These are phyloP conservation scores for Crotalaria pallida DNA, from an alignment of 306 rosid genomes.

Conservation along the genomic window DNA sequence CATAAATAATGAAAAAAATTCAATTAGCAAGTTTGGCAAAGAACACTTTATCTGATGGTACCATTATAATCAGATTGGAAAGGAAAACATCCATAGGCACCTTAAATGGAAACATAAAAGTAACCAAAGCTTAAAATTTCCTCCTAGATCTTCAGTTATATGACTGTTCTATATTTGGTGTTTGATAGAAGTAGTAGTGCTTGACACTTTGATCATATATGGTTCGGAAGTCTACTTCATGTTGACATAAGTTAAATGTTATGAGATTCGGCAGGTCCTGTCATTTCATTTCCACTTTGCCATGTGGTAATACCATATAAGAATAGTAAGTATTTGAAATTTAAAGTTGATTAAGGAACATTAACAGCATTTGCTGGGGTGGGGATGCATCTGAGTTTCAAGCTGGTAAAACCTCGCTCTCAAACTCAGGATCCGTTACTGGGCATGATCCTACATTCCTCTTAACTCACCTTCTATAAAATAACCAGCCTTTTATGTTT, in stretches of 20 bases:
- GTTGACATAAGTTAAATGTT: not conserved
- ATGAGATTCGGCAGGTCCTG: not conserved
- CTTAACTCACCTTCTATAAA: not conserved
- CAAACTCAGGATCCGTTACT: not conserved
- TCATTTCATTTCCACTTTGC: not conserved
- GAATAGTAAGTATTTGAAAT: not conserved
- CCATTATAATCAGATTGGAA: conserved; percentile 7
- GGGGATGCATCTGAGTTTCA: not conserved
- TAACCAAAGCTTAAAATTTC: not conserved
- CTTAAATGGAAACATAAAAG: not conserved
- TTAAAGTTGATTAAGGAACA: conserved; percentile 15
- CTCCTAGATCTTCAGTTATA: not conserved
- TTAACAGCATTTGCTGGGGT: not conserved
- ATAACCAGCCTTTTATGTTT: not conserved
- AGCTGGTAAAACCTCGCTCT: conserved; percentile 1
- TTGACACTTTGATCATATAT: not conserved
- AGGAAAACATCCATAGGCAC: not conserved
- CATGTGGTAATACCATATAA: not conserved
- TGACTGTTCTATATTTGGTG: not conserved
- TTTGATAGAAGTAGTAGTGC: not conserved
- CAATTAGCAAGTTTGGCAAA: not conserved
- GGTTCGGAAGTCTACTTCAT: not conserved
- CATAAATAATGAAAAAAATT: not conserved
- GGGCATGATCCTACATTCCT: not conserved
- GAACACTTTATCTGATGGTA: not conserved